Base-by-base conservation (phyloP, 2,329 filamentous ascomycete species). In the Aspergillus flavus region DNA sequence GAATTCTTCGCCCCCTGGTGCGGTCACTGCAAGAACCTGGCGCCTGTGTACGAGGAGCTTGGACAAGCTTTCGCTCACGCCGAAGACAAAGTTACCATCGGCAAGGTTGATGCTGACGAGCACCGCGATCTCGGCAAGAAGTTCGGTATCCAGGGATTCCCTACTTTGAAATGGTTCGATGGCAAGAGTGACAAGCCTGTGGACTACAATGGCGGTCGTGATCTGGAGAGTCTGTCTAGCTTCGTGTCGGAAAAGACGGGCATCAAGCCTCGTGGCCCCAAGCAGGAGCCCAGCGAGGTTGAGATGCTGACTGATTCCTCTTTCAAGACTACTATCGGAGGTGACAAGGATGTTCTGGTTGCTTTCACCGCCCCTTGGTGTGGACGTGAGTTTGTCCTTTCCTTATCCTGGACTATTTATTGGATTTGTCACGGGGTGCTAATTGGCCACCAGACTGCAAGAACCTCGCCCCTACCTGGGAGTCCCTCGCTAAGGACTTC, bases 1-100 rank as follows among this genome's bases (percentile, higher is more conserved):
- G 94, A 98, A 80, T 99, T 99, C 87, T 98, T 96, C 76, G 95
- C 95, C 39, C 94, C 94, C 28, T 99, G 95, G 95, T 99, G 95
- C 76, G 96, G 95, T 36, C 95, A 99, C 86, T 99, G 95, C 92
- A 98, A 98, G 87, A 96, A 84, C 75, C 91, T 99, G 39, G 95
- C 95, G 19, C 96, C 95, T 57, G 84, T 96, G 64, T 99, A 96
- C 80, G 95, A 99, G 79, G 92, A 99, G 77, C 88, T 99, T 50
- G 95, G 88, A 54, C 79, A 84, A 57, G 82, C 84, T 48, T 96
- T 94, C 79, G 88, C 91, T 68, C 88, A 86, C 73, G 88, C 89
- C 68, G 82, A 93, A 82, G 84, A 89, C 76, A 89, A 90, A 74
- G 87, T 99, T 61, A 89, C 90, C 75, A 93, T 99, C 75, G 95